These are phyloP conservation scores for Cyberlindnera mrakii DNA, from an alignment of 805 yeast genomes.

Conservation along the genomic window DNA sequence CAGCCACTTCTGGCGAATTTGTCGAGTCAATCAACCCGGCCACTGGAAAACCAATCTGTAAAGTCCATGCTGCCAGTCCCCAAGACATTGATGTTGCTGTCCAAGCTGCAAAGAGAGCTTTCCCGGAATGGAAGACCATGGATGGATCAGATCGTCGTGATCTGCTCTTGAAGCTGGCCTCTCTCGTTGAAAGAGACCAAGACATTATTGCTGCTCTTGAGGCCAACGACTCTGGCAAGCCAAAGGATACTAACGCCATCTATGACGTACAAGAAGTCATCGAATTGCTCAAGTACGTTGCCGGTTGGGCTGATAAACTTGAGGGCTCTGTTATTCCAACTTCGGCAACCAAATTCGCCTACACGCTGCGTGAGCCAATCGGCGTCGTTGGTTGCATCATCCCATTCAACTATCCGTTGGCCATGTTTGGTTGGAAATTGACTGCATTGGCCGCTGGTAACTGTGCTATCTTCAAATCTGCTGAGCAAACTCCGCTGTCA, in stretches of 20 bases:
- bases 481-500: conserved; percentile 45
- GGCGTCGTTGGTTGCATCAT: conserved; percentile 49
- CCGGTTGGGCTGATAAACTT: conserved; percentile 72
- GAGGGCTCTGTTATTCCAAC: conserved; percentile 61
- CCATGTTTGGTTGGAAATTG: conserved; percentile 46
- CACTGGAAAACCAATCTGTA: conserved; percentile 44
- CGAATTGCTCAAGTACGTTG: conserved; percentile 55
- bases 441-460: conserved; percentile 44
- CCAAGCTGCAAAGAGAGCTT: conserved; percentile 45
- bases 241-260: conserved; percentile 44
- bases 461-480: conserved; percentile 40
- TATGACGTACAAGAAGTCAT: conserved; percentile 55
- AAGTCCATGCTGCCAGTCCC: conserved; percentile 43
- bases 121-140: conserved; percentile 40
- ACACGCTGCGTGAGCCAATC: conserved; percentile 47
- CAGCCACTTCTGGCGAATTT: conserved; percentile 40
- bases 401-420: conserved; percentile 48
- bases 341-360: conserved; percentile 46
- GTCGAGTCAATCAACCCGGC: conserved; percentile 42
- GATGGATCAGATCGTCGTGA: conserved; percentile 43
- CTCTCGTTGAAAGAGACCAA: conserved; percentile 40
- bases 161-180: conserved; percentile 42
- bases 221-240: conserved; percentile 56
- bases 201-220: conserved; percentile 51
- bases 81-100: conserved; percentile 53